Percentiles rank a stretch among this genome's conserved stretches.
phyloP scores from a whole-genome alignment of 2,329 filamentous ascomycete species.

The Calonectria montana region DNA sequence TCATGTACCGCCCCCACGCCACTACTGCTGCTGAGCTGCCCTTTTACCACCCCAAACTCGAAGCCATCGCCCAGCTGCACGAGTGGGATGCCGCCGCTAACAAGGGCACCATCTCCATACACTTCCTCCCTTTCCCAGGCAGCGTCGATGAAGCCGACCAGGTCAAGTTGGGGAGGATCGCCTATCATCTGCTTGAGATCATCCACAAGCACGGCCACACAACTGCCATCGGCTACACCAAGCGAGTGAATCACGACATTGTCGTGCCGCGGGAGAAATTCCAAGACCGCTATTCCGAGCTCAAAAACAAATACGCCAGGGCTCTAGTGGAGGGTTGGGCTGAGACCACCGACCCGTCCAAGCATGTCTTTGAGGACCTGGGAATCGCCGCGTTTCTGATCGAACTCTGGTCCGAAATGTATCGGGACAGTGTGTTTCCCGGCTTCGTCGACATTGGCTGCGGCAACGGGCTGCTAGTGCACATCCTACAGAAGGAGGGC shows the following conservation, averaged over 20 bases:
- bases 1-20: slow-evolving; percentile 84
- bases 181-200: slow-evolving; percentile 73
- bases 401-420: slow-evolving; percentile 91
- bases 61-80: slow-evolving; percentile 81
- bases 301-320: slow-evolving; percentile 85
- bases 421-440: slow-evolving; percentile 71
- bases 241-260: slow-evolving; percentile 85
- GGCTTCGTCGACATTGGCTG: slow-evolving; percentile 97
- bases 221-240: slow-evolving; percentile 74
- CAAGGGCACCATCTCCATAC: slow-evolving; percentile 66
- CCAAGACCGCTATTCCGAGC: slow-evolving; percentile 82
- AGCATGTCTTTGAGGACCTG: slow-evolving; percentile 96
- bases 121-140: slow-evolving; percentile 66
- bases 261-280: slow-evolving; percentile 81
- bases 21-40: slow-evolving; percentile 72
- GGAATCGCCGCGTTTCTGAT: slow-evolving; percentile 92
- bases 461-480: slow-evolving; percentile 90
- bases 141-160: slow-evolving; percentile 41
- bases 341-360: slow-evolving; percentile 86
- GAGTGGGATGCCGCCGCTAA: slow-evolving; percentile 62
- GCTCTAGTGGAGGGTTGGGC: slow-evolving; percentile 80
- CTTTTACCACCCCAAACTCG: slow-evolving; percentile 87
- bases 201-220: slow-evolving; percentile 81
- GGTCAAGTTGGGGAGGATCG: slow-evolving; percentile 72
- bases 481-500: slow-evolving; percentile 83